Percentiles rank a stretch among this genome's conserved stretches.
phyloP scores from a whole-genome alignment of 2,329 filamentous ascomycete genomes.

The Chaetomiaceae sp. region DNA sequence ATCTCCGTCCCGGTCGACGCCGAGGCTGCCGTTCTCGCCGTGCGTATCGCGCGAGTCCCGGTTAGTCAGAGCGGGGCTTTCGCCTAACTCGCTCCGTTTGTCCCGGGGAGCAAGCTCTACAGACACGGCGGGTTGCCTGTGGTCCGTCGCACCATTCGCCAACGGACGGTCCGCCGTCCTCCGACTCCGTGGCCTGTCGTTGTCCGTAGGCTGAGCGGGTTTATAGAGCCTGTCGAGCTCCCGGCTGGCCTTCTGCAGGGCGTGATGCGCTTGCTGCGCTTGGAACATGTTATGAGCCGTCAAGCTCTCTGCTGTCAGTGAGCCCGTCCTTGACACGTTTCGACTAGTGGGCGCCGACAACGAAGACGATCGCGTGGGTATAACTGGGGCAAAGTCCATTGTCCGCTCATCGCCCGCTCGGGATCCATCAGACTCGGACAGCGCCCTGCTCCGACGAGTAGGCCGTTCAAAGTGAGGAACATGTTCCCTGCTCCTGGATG shows the following conservation, averaged over 20 bases:
- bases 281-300: conserved; percentile 48
- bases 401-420: conserved; percentile 47
- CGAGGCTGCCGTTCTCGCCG: conserved; percentile 34
- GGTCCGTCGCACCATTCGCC: not conserved
- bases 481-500: conserved; percentile 40
- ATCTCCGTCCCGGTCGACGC: conserved; percentile 51
- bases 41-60: conserved; percentile 17
- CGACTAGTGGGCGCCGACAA: conserved; percentile 60
- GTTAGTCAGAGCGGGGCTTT: conserved; percentile 2
- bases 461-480: conserved; percentile 42
- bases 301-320: conserved; percentile 55
- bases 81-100: conserved; percentile 9
- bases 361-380: conserved; percentile 56
- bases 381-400: conserved; percentile 55
- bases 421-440: conserved; percentile 47
- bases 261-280: conserved; percentile 29
- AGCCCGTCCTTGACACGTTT: conserved; percentile 51
- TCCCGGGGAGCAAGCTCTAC: conserved; percentile 17
- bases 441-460: conserved; percentile 38
- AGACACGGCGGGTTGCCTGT: conserved; percentile 8
- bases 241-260: conserved; percentile 22
- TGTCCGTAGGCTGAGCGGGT: conserved; percentile 12
- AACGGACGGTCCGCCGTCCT: not conserved
- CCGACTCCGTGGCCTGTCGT: not conserved
- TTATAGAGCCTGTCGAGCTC: conserved; percentile 23